Evolutionary conservation across 2,329 filamentous ascomycete species (phyloP).

Genomic region (Tetracladium maxilliforme): DNA sequence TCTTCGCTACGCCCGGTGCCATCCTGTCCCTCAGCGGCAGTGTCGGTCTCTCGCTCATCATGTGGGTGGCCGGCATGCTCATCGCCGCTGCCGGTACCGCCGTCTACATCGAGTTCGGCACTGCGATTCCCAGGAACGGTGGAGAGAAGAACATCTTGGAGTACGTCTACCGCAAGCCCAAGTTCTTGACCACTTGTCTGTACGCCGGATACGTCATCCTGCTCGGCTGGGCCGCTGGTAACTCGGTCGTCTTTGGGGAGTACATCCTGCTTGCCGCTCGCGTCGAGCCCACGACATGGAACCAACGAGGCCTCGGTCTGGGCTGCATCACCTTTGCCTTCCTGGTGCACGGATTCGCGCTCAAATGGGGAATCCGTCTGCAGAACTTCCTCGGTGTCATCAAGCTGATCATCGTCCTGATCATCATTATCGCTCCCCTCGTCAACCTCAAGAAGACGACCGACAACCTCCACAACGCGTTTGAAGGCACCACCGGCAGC

Average conservation of each 20-base stretch:
- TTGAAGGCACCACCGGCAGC: conserved; percentile 49
- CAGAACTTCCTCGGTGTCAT: conserved; percentile 51
- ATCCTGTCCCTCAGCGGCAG: conserved; percentile 43
- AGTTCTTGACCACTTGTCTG: conserved; percentile 43
- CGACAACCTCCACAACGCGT: conserved; percentile 47
- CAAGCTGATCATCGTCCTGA: conserved; percentile 49
- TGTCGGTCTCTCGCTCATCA: conserved; percentile 44
- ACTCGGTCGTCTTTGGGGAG: conserved; percentile 56
- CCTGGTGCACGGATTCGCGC: conserved; percentile 45
- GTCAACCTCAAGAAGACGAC: conserved; percentile 41
- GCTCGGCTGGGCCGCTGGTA: conserved; percentile 50
- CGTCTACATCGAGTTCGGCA: conserved; percentile 54
- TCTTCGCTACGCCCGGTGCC: conserved; percentile 46
- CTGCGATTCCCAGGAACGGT: conserved; percentile 47
- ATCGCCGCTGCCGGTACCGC: conserved; percentile 47
- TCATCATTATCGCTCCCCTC: conserved; percentile 50
- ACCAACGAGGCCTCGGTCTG: conserved; percentile 51
- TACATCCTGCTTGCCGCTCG: conserved; percentile 54
- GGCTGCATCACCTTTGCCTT: conserved; percentile 51
- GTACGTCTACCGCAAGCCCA: conserved; percentile 43
- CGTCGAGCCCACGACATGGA: conserved; percentile 48
- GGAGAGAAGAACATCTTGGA: conserved; percentile 57
- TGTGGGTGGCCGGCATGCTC: conserved; percentile 47
- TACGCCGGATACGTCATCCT: conserved; percentile 48
- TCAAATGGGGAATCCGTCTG: conserved; percentile 52